These are phyloP conservation scores for Colletotrichum kahawae DNA, from an alignment of 2,329 filamentous ascomycete genomes.

Conservation along the genomic window DNA sequence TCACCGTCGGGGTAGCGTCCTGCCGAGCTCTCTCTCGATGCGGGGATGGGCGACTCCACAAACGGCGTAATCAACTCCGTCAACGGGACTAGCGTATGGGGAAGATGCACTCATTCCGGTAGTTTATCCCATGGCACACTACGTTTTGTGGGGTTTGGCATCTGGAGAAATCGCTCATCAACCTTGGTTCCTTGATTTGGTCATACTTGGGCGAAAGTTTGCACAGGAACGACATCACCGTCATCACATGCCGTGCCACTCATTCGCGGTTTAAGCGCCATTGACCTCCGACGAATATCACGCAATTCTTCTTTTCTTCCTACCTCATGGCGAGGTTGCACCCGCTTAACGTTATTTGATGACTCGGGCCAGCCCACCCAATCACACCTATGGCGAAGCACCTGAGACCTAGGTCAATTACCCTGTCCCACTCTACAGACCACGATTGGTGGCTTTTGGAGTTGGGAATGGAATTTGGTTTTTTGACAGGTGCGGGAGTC, in stretches of 20 bases:
- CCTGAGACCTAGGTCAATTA: not conserved
- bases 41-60: not conserved
- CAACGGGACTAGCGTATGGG: not conserved
- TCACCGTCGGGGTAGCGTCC: slow-evolving; percentile 1
- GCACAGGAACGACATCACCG: not conserved
- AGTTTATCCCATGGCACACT: not conserved
- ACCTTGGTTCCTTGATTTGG: not conserved
- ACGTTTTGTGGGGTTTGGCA: not conserved
- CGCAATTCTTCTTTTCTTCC: not conserved
- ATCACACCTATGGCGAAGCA: not conserved
- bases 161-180: not conserved
- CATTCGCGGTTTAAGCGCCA: not conserved
- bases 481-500: not conserved
- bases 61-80: slow-evolving; percentile 1
- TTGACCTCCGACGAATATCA: not conserved
- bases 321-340: not conserved
- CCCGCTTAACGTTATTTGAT: not conserved
- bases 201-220: not conserved
- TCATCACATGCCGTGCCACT: not conserved
- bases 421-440: not conserved
- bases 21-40: not conserved
- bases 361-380: not conserved
- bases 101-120: not conserved
- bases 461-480: not conserved
- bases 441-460: not conserved